These are phyloP conservation scores for Rehmannia glutinosa DNA, from an alignment of 257 asterid genomes.

Conservation along the genomic window DNA sequence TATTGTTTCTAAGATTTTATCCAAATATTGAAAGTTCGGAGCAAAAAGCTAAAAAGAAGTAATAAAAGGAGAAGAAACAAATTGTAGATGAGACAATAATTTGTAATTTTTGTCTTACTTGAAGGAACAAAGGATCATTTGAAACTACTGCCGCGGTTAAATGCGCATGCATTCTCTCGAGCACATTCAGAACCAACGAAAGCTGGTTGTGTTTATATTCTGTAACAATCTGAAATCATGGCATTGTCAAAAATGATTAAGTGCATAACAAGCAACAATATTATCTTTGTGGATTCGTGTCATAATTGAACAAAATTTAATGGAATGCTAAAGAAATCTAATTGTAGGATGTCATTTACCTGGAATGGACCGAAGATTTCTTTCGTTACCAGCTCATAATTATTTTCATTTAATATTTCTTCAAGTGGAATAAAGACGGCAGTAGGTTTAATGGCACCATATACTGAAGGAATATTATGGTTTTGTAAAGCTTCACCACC, in stretches of 20 bases:
- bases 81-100: not conserved
- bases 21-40: no score
- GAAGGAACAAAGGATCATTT: constrained; percentile 71
- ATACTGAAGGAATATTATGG: constrained; percentile 77
- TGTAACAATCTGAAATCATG: constrained; percentile 60
- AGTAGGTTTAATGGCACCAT: constrained; percentile 95
- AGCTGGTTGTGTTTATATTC: constrained; percentile 72
- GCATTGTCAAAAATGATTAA: no score
- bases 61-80: not conserved
- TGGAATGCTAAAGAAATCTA: not conserved
- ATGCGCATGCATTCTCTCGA: constrained; percentile 93
- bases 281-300: not conserved
- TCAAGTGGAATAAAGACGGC: constrained; percentile 90
- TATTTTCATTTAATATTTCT: constrained; percentile 65
- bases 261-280: not conserved
- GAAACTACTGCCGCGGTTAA: constrained; percentile 96
- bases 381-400: constrained; percentile 69
- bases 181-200: constrained; percentile 57
- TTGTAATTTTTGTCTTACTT: constrained; percentile 37
- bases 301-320: not conserved
- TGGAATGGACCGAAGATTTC: constrained; percentile 97
- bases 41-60: not conserved
- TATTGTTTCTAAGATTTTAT: no score
- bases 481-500: constrained; percentile 80
- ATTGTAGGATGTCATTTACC: constrained; percentile 32